phyloP scores from a whole-genome alignment of 257 asterid genomes.

The Solanum appendiculatum region DNA sequence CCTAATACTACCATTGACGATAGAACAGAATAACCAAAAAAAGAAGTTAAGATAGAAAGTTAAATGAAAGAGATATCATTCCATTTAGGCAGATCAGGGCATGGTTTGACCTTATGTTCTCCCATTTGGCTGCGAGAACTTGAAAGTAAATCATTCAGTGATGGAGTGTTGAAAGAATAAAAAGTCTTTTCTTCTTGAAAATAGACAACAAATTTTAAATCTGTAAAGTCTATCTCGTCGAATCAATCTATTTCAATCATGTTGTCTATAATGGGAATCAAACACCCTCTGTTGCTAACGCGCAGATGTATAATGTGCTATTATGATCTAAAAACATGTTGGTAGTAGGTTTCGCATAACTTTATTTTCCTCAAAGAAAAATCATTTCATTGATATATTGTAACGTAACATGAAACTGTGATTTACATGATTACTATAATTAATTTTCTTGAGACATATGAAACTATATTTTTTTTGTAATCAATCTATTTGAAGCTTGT shows the following conservation, averaged over 20 bases:
- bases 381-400: background rate
- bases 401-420: background rate
- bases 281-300: background rate
- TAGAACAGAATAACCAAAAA: background rate
- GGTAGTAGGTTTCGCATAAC: background rate
- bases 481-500: background rate
- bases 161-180: background rate
- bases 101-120: background rate
- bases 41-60: background rate
- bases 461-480: background rate
- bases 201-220: background rate
- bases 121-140: background rate
- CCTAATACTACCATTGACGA: background rate
- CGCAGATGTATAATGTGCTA: background rate
- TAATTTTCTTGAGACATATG: background rate
- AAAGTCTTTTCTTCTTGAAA: background rate
- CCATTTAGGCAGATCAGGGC: background rate
- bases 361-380: background rate
- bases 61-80: background rate
- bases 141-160: background rate
- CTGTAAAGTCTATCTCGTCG: background rate
- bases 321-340: background rate
- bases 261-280: background rate
- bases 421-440: background rate
- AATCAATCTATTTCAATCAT: background rate